These are phyloP conservation scores for Verticillium zaregamsianum DNA, from an alignment of 2,329 filamentous ascomycete species.

Conservation along the genomic window DNA sequence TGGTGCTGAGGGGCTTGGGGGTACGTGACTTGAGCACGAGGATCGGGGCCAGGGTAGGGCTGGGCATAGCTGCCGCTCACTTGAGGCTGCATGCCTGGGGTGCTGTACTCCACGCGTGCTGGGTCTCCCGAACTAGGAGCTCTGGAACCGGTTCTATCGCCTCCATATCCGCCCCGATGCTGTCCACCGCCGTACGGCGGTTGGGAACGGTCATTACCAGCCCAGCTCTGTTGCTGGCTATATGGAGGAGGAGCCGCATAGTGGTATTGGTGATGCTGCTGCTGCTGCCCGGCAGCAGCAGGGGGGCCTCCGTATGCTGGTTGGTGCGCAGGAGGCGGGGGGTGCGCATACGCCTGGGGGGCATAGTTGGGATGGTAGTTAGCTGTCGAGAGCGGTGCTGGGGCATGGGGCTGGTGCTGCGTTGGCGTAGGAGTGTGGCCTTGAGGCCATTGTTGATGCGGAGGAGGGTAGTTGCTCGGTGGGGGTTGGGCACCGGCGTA, in stretches of 20 bases:
- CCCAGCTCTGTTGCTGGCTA: slow-evolving; percentile 27
- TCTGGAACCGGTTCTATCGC: slow-evolving; percentile 37
- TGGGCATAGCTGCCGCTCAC: slow-evolving; percentile 31
- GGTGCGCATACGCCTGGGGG: slow-evolving; percentile 44
- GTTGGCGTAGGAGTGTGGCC: slow-evolving; percentile 13
- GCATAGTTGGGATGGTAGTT: slow-evolving; percentile 59
- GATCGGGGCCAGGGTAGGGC: slow-evolving; percentile 31
- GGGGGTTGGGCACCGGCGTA: slow-evolving; percentile 29
- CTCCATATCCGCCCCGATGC: slow-evolving; percentile 37
- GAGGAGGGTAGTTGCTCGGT: slow-evolving; percentile 31
- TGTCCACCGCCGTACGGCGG: slow-evolving; percentile 27
- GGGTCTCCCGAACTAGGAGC: slow-evolving; percentile 26
- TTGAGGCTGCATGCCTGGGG: slow-evolving; percentile 22
- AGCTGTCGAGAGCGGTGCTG: slow-evolving; percentile 43
- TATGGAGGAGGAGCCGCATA: slow-evolving; percentile 30
- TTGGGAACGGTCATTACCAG: slow-evolving; percentile 26
- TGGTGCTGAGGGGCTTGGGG: slow-evolving; percentile 19
- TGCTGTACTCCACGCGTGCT: slow-evolving; percentile 27
- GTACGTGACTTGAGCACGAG: slow-evolving; percentile 25
- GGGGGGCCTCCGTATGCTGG: slow-evolving; percentile 35
- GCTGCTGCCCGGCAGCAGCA: slow-evolving; percentile 23
- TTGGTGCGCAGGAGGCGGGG: slow-evolving; percentile 31
- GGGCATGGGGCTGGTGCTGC: slow-evolving; percentile 39
- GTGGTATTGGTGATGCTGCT: slow-evolving; percentile 26
- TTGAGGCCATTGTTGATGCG: slow-evolving; percentile 35